These are phyloP conservation scores for Populus ilicifolia DNA, from an alignment of 345 rosid genomes.

Conservation along the genomic window DNA sequence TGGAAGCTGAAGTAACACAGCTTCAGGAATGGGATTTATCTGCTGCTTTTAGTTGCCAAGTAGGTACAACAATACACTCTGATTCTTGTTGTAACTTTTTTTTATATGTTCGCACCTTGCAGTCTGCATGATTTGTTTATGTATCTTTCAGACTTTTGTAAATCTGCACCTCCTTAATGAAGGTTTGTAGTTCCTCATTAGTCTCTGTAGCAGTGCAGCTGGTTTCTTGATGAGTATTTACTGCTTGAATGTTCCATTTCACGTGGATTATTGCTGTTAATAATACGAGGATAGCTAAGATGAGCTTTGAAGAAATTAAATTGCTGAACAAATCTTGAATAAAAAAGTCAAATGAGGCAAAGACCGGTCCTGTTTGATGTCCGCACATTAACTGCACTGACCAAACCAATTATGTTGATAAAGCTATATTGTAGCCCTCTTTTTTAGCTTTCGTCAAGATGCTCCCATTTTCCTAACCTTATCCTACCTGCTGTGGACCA, in stretches of 20 bases:
- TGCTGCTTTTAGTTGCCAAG: constrained; percentile 17
- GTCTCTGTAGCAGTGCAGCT: not conserved
- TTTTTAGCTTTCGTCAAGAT: not conserved
- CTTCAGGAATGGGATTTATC: not conserved
- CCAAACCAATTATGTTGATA: not conserved
- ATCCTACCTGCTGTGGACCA: not conserved
- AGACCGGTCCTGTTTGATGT: not conserved
- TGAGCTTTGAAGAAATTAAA: not conserved
- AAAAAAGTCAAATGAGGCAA: not conserved
- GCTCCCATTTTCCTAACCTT: not conserved
- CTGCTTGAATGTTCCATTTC: not conserved
- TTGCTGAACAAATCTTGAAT: not conserved
- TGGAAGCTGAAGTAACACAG: not conserved
- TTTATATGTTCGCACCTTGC: constrained; percentile 20
- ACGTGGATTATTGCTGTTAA: not conserved
- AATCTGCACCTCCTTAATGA: constrained; percentile 10
- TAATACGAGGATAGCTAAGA: not conserved
- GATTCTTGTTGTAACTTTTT: constrained; percentile 28
- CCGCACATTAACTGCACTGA: not conserved
- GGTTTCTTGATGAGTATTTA: not conserved
- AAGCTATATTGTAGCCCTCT: not conserved
- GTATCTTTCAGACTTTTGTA: constrained; percentile 24
- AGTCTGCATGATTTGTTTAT: constrained; percentile 5
- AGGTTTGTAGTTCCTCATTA: not conserved
- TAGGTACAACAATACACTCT: constrained; percentile 15